Evolutionary conservation across 805 yeast genomes (phyloP).

Genomic region (Candida adriatica): DNA sequence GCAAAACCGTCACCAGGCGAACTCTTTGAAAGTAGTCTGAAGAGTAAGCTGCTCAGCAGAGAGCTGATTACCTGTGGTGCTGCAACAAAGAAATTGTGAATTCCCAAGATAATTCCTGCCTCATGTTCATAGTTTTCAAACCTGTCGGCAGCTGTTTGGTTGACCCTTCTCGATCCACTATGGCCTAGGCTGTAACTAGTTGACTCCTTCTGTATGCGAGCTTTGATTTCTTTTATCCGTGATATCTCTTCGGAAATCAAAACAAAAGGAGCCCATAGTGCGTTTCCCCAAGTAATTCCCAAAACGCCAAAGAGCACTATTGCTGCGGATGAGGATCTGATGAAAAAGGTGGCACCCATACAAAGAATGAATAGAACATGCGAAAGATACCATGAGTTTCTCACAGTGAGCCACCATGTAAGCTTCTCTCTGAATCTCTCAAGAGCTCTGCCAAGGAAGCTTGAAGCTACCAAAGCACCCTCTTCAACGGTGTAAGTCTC

Average conservation of each 20-base stretch:
- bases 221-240: constrained; percentile 41
- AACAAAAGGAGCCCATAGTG: constrained; percentile 63
- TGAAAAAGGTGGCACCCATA: constrained; percentile 40
- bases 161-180: background rate
- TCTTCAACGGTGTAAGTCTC: constrained; percentile 10
- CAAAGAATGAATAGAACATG: constrained; percentile 44
- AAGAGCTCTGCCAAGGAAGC: constrained; percentile 4
- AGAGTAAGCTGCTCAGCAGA: constrained; percentile 38
- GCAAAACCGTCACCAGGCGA: constrained; percentile 20
- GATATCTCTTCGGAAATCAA: constrained; percentile 52
- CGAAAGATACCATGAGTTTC: constrained; percentile 42
- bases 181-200: background rate
- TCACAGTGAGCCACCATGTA: constrained; percentile 26
- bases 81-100: constrained; percentile 52
- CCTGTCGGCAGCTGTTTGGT: constrained; percentile 20
- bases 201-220: constrained; percentile 19
- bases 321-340: constrained; percentile 35
- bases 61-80: constrained; percentile 52
- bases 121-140: constrained; percentile 42
- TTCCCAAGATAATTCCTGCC: constrained; percentile 49
- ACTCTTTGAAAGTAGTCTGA: constrained; percentile 26
- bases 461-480: constrained; percentile 3
- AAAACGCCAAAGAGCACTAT: constrained; percentile 42
- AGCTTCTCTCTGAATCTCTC: constrained; percentile 9
- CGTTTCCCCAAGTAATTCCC: constrained; percentile 61